Percentiles rank a stretch among this genome's conserved stretches.
Evolutionary conservation across 2,329 filamentous ascomycete species (phyloP).

Genomic region (Penicillium sp.): DNA sequence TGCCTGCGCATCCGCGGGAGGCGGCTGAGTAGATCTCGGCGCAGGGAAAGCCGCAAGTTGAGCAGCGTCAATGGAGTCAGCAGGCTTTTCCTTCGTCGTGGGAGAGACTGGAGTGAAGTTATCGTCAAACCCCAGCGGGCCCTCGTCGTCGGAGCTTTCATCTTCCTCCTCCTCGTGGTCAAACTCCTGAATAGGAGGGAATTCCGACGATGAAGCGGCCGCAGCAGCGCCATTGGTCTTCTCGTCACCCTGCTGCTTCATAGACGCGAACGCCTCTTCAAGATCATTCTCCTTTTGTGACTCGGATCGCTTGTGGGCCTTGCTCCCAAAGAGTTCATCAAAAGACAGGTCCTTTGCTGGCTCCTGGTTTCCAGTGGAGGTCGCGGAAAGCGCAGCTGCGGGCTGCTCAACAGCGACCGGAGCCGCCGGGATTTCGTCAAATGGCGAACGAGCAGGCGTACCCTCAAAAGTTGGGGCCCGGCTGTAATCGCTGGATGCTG

Average conservation of each 20-base stretch:
- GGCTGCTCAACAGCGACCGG: conserved; percentile 19
- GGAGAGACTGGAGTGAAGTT: conserved; percentile 73
- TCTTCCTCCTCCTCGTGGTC: conserved; percentile 83
- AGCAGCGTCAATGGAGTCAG: conserved; percentile 39
- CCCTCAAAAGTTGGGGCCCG: conserved; percentile 16
- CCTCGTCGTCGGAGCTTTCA: conserved; percentile 71
- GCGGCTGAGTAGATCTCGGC: conserved; percentile 41
- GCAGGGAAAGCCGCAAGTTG: conserved; percentile 42
- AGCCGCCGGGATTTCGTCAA: conserved; percentile 33
- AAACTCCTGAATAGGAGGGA: conserved; percentile 89
- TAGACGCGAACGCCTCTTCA: conserved; percentile 49
- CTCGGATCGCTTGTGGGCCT: conserved; percentile 45
- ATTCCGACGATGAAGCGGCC: conserved; percentile 60
- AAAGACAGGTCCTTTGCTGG: conserved; percentile 42
- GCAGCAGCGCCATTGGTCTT: conserved; percentile 32
- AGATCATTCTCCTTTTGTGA: conserved; percentile 51
- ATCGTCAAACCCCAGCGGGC: conserved; percentile 75
- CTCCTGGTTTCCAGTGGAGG: conserved; percentile 26
- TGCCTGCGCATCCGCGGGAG: conserved; percentile 58
- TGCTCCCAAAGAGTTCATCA: conserved; percentile 49
- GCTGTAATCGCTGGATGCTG: conserved; percentile 27
- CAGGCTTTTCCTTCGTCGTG: conserved; percentile 29
- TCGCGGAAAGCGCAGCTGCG: conserved; percentile 49
- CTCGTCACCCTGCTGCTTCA: conserved; percentile 52
- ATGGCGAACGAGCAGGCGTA: conserved; percentile 32